phyloP scores from a whole-genome alignment of 2,329 filamentous ascomycete genomes.

The Curvularia sp. region DNA sequence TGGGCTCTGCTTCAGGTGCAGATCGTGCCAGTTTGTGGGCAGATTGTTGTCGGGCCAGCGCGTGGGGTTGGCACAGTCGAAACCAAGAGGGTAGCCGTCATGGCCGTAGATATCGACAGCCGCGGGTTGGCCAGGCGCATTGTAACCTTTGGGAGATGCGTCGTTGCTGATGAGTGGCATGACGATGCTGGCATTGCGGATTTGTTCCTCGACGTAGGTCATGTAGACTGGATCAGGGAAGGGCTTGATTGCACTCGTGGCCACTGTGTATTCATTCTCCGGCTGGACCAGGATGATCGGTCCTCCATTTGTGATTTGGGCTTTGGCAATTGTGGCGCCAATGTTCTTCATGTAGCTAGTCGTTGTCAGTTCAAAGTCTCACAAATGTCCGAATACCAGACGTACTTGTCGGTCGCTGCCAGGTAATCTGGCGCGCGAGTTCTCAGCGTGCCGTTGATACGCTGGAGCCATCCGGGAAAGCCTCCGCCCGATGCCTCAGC shows the following conservation, averaged over 20 bases:
- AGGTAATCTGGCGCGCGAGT: conserved; percentile 69
- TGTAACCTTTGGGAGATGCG: conserved; percentile 65
- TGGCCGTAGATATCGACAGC: conserved; percentile 71
- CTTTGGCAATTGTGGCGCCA: conserved; percentile 70
- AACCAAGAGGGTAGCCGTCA: conserved; percentile 66
- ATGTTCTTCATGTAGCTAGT: conserved; percentile 67
- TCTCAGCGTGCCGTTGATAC: conserved; percentile 69
- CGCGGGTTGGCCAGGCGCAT: conserved; percentile 66
- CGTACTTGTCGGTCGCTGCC: conserved; percentile 69
- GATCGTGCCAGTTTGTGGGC: conserved; percentile 62
- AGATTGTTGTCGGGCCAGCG: conserved; percentile 65
- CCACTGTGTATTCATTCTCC: conserved; percentile 78
- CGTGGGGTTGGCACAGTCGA: conserved; percentile 67
- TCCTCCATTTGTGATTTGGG: conserved; percentile 82
- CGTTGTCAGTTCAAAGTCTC: background rate
- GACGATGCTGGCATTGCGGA: conserved; percentile 70
- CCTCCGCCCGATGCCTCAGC: conserved; percentile 79
- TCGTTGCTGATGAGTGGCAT: conserved; percentile 81
- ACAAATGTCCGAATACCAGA: conserved; percentile 10
- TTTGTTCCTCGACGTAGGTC: conserved; percentile 72
- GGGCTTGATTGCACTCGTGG: conserved; percentile 54
- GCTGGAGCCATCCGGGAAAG: conserved; percentile 80
- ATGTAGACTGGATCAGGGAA: conserved; percentile 75
- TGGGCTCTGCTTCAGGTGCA: conserved; percentile 67
- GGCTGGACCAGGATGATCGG: conserved; percentile 80